Evolutionary conservation across 2,329 filamentous ascomycete genomes (phyloP).

Genomic region (Pseudophaeomoniella oleicola): DNA sequence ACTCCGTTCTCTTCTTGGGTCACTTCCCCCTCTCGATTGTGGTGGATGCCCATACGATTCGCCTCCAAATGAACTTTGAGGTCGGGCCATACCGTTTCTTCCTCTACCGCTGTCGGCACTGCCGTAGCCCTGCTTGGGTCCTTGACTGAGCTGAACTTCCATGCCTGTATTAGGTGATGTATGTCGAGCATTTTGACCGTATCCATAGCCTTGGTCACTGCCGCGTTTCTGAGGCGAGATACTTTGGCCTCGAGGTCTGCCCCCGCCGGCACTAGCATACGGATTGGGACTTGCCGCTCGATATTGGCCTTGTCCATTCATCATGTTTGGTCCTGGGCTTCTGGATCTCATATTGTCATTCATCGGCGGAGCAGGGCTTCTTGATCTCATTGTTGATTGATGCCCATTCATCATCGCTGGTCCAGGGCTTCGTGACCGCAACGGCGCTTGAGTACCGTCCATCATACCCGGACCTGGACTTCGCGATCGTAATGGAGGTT

Average conservation of each 20-base stretch:
- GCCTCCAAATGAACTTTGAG: conserved; percentile 37
- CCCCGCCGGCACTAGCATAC: conserved; percentile 24
- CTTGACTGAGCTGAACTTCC: conserved; percentile 49
- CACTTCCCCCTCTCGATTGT: conserved; percentile 23
- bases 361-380: conserved; percentile 3
- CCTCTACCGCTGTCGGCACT: conserved; percentile 20
- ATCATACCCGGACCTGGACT: conserved; percentile 1
- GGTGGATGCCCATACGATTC: conserved; percentile 16
- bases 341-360: conserved; percentile 3
- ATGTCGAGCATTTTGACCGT: conserved; percentile 18
- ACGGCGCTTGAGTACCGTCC: no score
- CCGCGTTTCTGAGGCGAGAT: conserved; percentile 40
- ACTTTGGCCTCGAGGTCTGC: conserved; percentile 18
- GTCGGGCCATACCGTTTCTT: conserved; percentile 42
- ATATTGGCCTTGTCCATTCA: conserved; percentile 17
- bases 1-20: conserved; percentile 41
- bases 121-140: conserved; percentile 42
- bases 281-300: conserved; percentile 28
- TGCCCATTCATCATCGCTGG: conserved; percentile 4
- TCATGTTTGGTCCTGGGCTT: conserved; percentile 5
- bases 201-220: conserved; percentile 31
- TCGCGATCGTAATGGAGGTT: conserved; percentile 4
- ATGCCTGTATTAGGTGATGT: conserved; percentile 26
- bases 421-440: conserved; percentile 2
- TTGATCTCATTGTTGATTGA: conserved; percentile 1